A percentile compares a stretch with the other conserved stretches of the same genome.
phyloP scores from a whole-genome alignment of 306 rosid genomes.

The Senna siamea region DNA sequence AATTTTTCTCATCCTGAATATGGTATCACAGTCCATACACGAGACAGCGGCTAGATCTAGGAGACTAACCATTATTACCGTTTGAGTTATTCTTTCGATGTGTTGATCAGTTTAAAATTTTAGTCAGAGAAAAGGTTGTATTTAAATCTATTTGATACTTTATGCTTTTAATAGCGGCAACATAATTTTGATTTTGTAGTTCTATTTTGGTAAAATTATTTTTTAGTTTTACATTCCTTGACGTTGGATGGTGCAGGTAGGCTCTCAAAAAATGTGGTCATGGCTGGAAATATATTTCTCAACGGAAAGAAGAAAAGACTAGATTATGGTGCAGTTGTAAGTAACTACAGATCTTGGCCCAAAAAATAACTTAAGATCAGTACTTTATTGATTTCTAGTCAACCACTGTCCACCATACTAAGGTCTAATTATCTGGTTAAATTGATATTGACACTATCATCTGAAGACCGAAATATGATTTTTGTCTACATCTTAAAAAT shows the following conservation, averaged over 20 bases:
- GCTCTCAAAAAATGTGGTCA: constrained; percentile 74
- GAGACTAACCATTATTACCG: not conserved
- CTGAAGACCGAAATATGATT: not conserved
- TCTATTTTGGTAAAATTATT: not conserved
- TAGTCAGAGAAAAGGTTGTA: not conserved
- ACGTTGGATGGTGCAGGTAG: constrained; percentile 58
- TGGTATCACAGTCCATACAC: not conserved
- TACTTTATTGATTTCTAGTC: not conserved
- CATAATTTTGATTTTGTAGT: constrained; percentile 6
- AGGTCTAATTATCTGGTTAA: not conserved
- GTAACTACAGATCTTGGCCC: constrained; percentile 35
- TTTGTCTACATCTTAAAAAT: not conserved
- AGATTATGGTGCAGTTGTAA: constrained; percentile 73
- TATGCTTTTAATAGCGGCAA: not conserved
- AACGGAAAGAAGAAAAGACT: constrained; percentile 74
- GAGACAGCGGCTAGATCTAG: not conserved
- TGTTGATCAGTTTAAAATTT: not conserved
- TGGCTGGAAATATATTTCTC: constrained; percentile 75
- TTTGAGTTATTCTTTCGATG: not conserved
- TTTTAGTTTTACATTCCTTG: constrained; percentile 22
- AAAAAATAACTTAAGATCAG: not conserved
- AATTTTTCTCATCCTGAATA: not conserved
- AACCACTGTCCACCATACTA: not conserved
- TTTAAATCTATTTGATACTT: not conserved
- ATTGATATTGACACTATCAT: not conserved